Conservation (phyloP, 2,329 filamentous ascomycete genomes). For the Aspergillus transmontanensis region DNA sequence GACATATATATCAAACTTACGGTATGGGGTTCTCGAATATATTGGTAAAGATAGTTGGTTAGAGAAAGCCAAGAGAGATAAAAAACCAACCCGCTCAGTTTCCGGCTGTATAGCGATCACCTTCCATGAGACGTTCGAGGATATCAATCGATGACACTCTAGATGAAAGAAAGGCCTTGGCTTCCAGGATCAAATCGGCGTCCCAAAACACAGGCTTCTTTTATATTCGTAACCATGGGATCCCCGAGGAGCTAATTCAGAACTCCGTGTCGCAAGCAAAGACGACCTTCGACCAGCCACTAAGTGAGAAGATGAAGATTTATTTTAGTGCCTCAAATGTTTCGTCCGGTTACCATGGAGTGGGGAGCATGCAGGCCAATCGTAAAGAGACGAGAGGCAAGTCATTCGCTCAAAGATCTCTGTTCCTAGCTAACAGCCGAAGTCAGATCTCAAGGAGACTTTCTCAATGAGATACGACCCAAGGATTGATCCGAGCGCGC, state of each 20-base stretch:
- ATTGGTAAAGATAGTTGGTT: constrained; percentile 47
- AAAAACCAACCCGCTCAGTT: constrained; percentile 47
- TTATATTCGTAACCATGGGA: constrained; percentile 57
- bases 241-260: constrained; percentile 33
- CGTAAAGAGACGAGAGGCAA: constrained; percentile 35
- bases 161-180: constrained; percentile 43
- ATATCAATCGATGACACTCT: constrained; percentile 38
- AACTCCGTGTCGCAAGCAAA: constrained; percentile 22
- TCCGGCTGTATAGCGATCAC: constrained; percentile 34
- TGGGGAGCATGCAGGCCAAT: constrained; percentile 32
- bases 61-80: constrained; percentile 45
- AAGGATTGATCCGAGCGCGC: constrained; percentile 54
- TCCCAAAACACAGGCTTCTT: constrained; percentile 59
- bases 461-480: constrained; percentile 57
- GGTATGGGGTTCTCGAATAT: constrained; percentile 50
- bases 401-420: constrained; percentile 31
- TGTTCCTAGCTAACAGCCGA: not conserved
- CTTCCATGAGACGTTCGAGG: constrained; percentile 40
- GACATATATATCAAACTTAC: not conserved
- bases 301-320: constrained; percentile 46
- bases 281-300: constrained; percentile 53
- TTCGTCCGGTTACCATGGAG: constrained; percentile 51
- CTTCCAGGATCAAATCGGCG: constrained; percentile 47
- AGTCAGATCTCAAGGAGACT: constrained; percentile 55
- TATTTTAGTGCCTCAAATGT: constrained; percentile 40